Percentiles rank a stretch among this genome's conserved stretches.
phyloP scores from a whole-genome alignment of 225 moss, liverwort and hornwort species.

The Ulota crispa region DNA sequence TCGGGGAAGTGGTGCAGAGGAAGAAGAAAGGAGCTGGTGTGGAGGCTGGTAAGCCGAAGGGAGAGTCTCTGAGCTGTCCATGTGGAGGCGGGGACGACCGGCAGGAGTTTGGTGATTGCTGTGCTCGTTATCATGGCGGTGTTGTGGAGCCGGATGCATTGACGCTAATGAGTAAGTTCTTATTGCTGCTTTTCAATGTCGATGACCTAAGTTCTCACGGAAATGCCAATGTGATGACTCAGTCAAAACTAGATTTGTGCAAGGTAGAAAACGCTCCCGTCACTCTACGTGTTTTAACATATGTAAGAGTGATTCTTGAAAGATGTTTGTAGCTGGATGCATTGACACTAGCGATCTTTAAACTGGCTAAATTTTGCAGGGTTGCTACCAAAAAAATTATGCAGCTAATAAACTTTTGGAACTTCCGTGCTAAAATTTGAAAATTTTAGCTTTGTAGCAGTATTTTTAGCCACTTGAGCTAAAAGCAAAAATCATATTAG shows the following conservation, averaged over 20 bases:
- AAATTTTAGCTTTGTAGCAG: no score
- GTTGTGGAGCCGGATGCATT: constrained; percentile 71
- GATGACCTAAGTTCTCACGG: background rate
- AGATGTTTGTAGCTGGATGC: constrained; percentile 48
- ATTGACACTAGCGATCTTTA: no score
- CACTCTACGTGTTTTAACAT: background rate
- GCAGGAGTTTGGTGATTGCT: constrained; percentile 54
- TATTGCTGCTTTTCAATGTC: background rate
- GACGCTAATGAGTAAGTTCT: constrained; percentile 67
- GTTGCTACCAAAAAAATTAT: no score
- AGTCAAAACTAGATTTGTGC: background rate
- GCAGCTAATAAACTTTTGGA: no score
- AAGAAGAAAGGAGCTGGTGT: constrained; percentile 43
- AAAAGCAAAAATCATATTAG: no score
- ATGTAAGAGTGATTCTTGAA: background rate
- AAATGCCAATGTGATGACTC: background rate
- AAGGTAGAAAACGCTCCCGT: background rate
- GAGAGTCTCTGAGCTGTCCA: constrained; percentile 46
- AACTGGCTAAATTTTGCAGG: no score
- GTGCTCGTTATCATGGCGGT: constrained; percentile 70
- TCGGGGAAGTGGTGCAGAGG: constrained; percentile 51
- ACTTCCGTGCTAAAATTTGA: no score
- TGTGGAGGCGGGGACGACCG: constrained; percentile 74
- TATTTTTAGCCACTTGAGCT: no score
- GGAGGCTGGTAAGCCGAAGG: constrained; percentile 26